These are phyloP conservation scores for Ophiostoma pallidulum DNA, from an alignment of 2,329 filamentous ascomycete species.

Conservation along the genomic window DNA sequence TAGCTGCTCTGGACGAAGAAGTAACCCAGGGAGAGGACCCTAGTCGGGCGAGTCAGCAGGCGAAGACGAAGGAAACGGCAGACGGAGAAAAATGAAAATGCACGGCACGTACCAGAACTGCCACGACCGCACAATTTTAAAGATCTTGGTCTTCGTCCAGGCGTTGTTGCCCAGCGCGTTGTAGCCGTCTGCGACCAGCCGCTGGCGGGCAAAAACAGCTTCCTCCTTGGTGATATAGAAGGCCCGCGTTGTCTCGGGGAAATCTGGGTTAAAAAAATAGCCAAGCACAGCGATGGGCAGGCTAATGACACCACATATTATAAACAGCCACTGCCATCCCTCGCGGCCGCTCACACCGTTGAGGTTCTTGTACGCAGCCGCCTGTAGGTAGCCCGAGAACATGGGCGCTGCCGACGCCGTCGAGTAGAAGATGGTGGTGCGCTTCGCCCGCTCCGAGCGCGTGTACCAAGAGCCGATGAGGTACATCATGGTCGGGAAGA, in stretches of 20 bases:
- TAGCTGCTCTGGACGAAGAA: conserved; percentile 11
- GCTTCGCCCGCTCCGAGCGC: conserved; percentile 48
- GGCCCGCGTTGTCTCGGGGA: conserved; percentile 10
- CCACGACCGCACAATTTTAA: conserved; percentile 2
- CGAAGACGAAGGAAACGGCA: too few species aligned
- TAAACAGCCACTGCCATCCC: conserved; percentile 32
- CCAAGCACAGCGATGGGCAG: conserved; percentile 17
- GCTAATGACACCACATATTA: conserved; percentile 22
- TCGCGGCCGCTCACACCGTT: conserved; percentile 31
- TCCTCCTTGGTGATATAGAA: conserved; percentile 8
- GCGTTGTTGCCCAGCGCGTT: conserved; percentile 2
- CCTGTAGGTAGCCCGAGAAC: conserved; percentile 33
- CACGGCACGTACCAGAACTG: too few species aligned
- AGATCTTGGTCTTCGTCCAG: conserved; percentile 5
- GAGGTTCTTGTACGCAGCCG: conserved; percentile 37
- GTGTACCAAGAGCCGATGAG: conserved; percentile 49
- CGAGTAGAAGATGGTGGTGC: conserved; percentile 52
- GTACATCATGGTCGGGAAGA: conserved; percentile 42
- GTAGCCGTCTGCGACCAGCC: conserved; percentile 6
- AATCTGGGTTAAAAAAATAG: conserved; percentile 17
- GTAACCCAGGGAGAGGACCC: conserved; percentile 9
- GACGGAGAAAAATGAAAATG: too few species aligned
- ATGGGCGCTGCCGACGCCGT: conserved; percentile 41
- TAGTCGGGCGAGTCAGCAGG: too few species aligned
- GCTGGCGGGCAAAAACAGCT: conserved; percentile 4